phyloP scores from a whole-genome alignment of 352 stramenopile species.

The Globisporangium carolinianum region DNA sequence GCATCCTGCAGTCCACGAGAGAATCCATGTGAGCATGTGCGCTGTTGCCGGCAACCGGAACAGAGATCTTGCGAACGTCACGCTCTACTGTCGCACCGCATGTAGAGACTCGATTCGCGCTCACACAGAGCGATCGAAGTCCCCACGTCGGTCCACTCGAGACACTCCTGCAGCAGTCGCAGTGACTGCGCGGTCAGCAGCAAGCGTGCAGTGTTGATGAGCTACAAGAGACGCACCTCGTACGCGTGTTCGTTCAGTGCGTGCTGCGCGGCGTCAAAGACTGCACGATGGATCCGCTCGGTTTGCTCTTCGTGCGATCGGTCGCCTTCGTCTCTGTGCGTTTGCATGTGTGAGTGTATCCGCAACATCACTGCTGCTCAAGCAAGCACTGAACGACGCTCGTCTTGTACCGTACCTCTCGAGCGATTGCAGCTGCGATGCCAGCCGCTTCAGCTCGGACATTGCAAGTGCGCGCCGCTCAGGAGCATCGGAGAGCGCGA shows the following conservation, averaged over 20 bases:
- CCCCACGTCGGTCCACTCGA: constrained; percentile 38
- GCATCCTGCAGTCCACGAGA: constrained; percentile 11
- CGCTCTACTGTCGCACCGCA: constrained; percentile 25
- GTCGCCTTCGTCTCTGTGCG: constrained; percentile 10
- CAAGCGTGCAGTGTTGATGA: not conserved
- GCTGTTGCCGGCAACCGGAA: no score
- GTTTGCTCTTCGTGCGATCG: constrained; percentile 8
- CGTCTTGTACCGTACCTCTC: constrained; percentile 15
- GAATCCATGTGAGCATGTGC: not conserved
- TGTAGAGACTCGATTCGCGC: constrained; percentile 35
- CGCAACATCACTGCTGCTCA: no score
- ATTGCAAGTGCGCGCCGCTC: constrained; percentile 27
- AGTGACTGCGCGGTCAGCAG: not conserved
- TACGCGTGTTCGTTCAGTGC: constrained; percentile 27
- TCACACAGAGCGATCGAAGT: constrained; percentile 15
- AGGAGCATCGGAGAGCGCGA: constrained; percentile 27
- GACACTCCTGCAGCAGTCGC: constrained; percentile 26
- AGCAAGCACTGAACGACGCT: no score
- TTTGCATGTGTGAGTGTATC: constrained; percentile 1
- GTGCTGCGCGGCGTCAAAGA: constrained; percentile 44
- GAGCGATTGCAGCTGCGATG: constrained; percentile 17
- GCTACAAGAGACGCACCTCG: constrained; percentile 20
- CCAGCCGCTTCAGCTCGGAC: constrained; percentile 32
- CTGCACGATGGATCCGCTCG: constrained; percentile 23
- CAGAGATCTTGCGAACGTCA: no score